A percentile compares a stretch with the other conserved stretches of the same genome.
phyloP scores from a whole-genome alignment of 2,329 filamentous ascomycete genomes.

The Fusarium concolor region DNA sequence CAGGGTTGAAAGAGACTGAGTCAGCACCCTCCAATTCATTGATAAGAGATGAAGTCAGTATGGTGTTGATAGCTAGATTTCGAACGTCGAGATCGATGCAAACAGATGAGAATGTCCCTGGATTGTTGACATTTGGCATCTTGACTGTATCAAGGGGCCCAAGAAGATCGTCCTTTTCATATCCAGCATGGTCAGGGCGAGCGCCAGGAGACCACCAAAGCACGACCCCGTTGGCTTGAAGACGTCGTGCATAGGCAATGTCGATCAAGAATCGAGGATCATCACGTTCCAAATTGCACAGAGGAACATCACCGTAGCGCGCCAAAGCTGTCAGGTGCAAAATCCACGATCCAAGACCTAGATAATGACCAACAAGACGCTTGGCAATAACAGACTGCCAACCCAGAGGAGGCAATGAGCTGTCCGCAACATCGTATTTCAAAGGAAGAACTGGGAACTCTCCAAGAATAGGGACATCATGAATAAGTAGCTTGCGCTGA shows the following conservation, averaged over 20 bases:
- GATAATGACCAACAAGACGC: slow-evolving; percentile 87
- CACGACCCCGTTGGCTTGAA: slow-evolving; percentile 92
- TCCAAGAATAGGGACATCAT: slow-evolving; percentile 84
- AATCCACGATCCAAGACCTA: slow-evolving; percentile 94
- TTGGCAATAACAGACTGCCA: slow-evolving; percentile 94
- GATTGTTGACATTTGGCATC: slow-evolving; percentile 94
- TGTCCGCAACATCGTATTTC: slow-evolving; percentile 84
- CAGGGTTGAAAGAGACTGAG: slow-evolving; percentile 81
- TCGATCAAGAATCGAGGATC: slow-evolving; percentile 97
- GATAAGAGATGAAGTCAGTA: slow-evolving; percentile 94
- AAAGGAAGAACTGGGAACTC: slow-evolving; percentile 88
- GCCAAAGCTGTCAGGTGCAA: slow-evolving; percentile 88
- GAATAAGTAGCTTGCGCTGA: slow-evolving; percentile 80
- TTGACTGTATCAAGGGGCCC: slow-evolving; percentile 86
- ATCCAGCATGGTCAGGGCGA: slow-evolving; percentile 92
- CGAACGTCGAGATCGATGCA: slow-evolving; percentile 95
- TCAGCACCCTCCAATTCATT: slow-evolving; percentile 95
- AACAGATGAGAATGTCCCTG: slow-evolving; percentile 93
- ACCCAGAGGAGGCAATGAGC: slow-evolving; percentile 87
- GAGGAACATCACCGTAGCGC: slow-evolving; percentile 90
- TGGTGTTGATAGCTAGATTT: slow-evolving; percentile 97
- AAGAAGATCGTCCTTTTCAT: slow-evolving; percentile 90
- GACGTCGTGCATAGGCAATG: slow-evolving; percentile 88
- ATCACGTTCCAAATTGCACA: slow-evolving; percentile 95
- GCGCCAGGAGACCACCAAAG: slow-evolving; percentile 95